These are phyloP conservation scores for Debaryomyces subglobosus DNA, from an alignment of 1,139 yeast species.

Conservation along the genomic window DNA sequence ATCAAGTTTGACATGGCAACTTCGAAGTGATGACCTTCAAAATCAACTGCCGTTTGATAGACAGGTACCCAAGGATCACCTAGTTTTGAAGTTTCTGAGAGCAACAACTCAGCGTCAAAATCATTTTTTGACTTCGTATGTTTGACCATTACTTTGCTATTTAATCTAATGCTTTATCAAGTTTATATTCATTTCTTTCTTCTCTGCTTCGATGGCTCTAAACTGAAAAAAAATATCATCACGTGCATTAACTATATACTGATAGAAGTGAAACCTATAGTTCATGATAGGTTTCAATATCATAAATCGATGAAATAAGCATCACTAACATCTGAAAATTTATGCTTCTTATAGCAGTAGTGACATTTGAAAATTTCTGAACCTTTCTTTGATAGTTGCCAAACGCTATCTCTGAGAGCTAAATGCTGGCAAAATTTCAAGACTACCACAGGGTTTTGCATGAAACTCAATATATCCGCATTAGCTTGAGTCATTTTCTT, in stretches of 20 bases:
- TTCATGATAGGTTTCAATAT: background rate
- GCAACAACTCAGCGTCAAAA: constrained; percentile 11
- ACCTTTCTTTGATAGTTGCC: constrained; percentile 49
- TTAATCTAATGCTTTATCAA: background rate
- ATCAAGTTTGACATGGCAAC: constrained; percentile 81
- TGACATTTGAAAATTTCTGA: constrained; percentile 50
- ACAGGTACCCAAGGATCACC: constrained; percentile 73
- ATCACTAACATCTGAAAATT: constrained; percentile 43
- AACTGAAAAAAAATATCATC: background rate
- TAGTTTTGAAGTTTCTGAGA: constrained; percentile 41
- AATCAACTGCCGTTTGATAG: constrained; percentile 47
- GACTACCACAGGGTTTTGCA: constrained; percentile 46
- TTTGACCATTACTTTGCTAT: constrained; percentile 11
- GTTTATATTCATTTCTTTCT: background rate
- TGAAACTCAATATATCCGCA: constrained; percentile 7
- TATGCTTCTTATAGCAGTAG: constrained; percentile 52
- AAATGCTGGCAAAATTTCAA: constrained; percentile 48
- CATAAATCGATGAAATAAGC: constrained; percentile 48
- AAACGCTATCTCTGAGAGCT: constrained; percentile 47
- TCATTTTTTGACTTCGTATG: constrained; percentile 9
- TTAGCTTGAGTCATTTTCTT: constrained; percentile 20
- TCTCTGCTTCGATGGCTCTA: constrained; percentile 4
- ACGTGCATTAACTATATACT: constrained; percentile 1
- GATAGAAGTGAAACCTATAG: background rate
- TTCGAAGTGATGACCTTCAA: constrained; percentile 59